Percentiles rank a stretch among this genome's conserved stretches.
Evolutionary conservation across 1,284 basidiomycete species (phyloP).

Genomic region (Schizopora paradoxa): DNA sequence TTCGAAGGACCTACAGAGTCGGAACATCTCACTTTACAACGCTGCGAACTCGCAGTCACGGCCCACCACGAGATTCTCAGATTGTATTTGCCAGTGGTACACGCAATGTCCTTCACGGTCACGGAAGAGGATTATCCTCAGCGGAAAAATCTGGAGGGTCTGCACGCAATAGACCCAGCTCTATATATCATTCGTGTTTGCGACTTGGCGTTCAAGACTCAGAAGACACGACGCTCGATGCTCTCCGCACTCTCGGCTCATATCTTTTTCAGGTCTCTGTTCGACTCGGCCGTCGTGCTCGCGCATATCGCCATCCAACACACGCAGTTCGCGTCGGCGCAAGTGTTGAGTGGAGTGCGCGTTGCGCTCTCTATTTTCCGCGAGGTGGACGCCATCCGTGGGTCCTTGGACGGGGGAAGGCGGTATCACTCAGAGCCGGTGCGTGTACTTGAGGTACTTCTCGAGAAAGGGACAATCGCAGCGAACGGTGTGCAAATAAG

Average conservation of each 20-base stretch:
- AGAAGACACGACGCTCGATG: slow-evolving; percentile 33
- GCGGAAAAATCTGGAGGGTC: slow-evolving; percentile 18
- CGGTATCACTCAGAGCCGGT: slow-evolving; percentile 39
- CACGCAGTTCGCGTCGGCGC: slow-evolving; percentile 39
- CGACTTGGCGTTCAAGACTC: slow-evolving; percentile 4
- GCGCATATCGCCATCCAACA: slow-evolving; percentile 53
- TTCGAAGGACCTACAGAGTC: slow-evolving; percentile 22
- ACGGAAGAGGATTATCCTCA: slow-evolving; percentile 24
- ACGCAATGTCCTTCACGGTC: slow-evolving; percentile 32
- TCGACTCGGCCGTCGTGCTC: slow-evolving; percentile 58
- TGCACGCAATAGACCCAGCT: slow-evolving; percentile 11
- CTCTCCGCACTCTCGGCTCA: slow-evolving; percentile 49
- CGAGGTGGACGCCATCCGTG: slow-evolving; percentile 24
- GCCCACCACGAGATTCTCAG: slow-evolving; percentile 57
- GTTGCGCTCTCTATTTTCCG: slow-evolving; percentile 47
- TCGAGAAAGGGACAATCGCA: slow-evolving; percentile 31
- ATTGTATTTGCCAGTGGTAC: slow-evolving; percentile 46
- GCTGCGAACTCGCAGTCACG: slow-evolving; percentile 53
- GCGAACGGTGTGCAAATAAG: no score
- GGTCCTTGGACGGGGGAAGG: slow-evolving; percentile 13
- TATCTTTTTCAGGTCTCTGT: slow-evolving; percentile 46
- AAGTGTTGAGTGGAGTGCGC: slow-evolving; percentile 44
- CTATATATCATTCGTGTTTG: slow-evolving; percentile 9
- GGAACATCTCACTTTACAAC: slow-evolving; percentile 39
- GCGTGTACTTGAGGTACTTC: slow-evolving; percentile 44